Conservation (phyloP, 2,329 filamentous ascomycete genomes). For the Aaosphaeria arxii region DNA sequence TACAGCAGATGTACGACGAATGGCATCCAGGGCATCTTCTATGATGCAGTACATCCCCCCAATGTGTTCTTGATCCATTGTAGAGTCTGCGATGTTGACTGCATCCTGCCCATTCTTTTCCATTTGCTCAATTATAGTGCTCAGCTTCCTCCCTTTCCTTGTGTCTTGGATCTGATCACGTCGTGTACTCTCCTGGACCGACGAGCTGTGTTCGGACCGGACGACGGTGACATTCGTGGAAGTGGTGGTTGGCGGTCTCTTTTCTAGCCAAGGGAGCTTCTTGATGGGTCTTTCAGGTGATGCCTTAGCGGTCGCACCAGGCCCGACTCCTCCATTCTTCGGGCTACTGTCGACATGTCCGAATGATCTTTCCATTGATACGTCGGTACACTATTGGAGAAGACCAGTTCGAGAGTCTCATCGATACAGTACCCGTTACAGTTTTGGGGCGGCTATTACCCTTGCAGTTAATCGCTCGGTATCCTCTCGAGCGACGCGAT, state of each 20-base stretch:
- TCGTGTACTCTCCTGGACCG: conserved; percentile 17
- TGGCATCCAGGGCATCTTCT: conserved; percentile 34
- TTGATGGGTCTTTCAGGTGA: conserved; percentile 8
- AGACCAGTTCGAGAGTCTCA: too few species aligned
- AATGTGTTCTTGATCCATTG: conserved; percentile 26
- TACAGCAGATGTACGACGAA: conserved; percentile 28
- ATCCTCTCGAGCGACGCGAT: too few species aligned
- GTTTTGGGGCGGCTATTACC: too few species aligned
- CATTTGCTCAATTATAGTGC: conserved; percentile 36
- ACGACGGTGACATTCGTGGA: conserved; percentile 4
- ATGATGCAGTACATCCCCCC: conserved; percentile 41
- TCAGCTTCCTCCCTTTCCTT: conserved; percentile 14
- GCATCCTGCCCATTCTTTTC: conserved; percentile 45
- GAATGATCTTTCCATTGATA: too few species aligned
- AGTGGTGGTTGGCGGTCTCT: not conserved
- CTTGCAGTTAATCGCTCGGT: too few species aligned
- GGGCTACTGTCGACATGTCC: too few species aligned
- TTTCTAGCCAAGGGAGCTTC: conserved; percentile 28
- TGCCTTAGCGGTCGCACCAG: not conserved
- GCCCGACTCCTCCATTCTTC: not conserved
- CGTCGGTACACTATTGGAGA: too few species aligned
- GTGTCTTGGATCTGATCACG: conserved; percentile 16
- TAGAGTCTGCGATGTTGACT: conserved; percentile 33
- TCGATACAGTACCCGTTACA: too few species aligned
- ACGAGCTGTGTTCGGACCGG: conserved; percentile 17